Evolutionary conservation across 164 flowering plant species (phyloP), one percentile per base, ranked within the genome.

Genomic region (Aristolochia fimbriata): DNA sequence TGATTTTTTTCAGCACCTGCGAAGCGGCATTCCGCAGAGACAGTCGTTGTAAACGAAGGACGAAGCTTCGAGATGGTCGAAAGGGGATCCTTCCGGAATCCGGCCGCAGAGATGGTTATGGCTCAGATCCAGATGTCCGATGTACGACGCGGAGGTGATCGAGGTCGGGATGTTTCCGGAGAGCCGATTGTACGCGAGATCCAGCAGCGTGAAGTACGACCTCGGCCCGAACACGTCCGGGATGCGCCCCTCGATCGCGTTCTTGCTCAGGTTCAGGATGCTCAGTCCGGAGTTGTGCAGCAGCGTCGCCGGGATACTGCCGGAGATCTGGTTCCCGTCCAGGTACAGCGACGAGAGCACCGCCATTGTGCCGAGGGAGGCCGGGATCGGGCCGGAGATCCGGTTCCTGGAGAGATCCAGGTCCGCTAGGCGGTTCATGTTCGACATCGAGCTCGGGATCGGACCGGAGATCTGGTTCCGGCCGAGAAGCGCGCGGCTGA

Each of bases 81-180:
- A 88, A 22, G 91, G 95, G 4, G 83, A 55, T 2, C 92, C 96
- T 1, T 16, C 61, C 20, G 96, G 98, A 47, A 91, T 91, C 58
- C 46, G 62, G 6, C 96, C 96, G 43, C 98, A 91, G 0, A 91
- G 76, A 21, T 79, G 91, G 70, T 91, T 91, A 63, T 88, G 83
- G 52, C 95, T 85, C 68, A 88, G 69, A 71, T 91, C 98, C 65
- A 91, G 61, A 69, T 88, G 96, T 1, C 98, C 98, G 63, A 91
- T 75, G 51, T 63, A 91, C 11, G 87, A 15, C 17, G 91, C 88
- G 12, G 62, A 43, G n/a, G 76, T 57, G 8, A 91, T 50, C 2
- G 93, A 73, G 55, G 65, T 78, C 22, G 98, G 98, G 14, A 91
- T 75, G 45, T 71, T 48, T 0, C 98, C 96, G 11, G 21, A 71